Percentiles rank a stretch among this genome's conserved stretches.
Conservation (phyloP, 169 alveolate species). For the Neospora caninum region DNA sequence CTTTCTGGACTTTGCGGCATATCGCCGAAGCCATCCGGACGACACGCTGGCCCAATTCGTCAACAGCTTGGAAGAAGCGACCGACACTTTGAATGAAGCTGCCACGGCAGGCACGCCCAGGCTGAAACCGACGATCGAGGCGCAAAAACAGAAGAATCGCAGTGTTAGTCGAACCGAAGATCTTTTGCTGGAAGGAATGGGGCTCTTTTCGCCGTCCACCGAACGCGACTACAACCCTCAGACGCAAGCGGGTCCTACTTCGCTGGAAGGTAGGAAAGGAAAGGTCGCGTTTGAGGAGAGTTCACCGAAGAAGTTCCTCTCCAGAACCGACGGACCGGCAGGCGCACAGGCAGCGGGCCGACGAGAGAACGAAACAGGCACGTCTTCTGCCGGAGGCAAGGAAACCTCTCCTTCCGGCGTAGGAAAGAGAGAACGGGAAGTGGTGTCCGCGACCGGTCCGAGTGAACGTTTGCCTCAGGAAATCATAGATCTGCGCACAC, state of each 20-base stretch:
- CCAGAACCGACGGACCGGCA: not conserved
- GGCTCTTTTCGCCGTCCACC: not conserved
- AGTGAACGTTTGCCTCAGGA: not conserved
- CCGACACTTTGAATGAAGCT: slow-evolving; percentile 28
- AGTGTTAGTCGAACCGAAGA: not conserved
- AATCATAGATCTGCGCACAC: slow-evolving; percentile 2
- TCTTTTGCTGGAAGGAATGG: slow-evolving; percentile 22
- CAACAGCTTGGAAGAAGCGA: slow-evolving; percentile 26
- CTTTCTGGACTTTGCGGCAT: slow-evolving; percentile 33
- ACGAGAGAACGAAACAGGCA: not conserved
- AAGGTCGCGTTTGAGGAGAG: not conserved
- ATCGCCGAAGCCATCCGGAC: slow-evolving; percentile 2
- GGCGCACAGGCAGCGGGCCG: not conserved
- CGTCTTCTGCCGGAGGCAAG: not conserved
- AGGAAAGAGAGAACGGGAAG: not conserved
- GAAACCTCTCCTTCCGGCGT: not conserved
- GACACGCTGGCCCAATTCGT: slow-evolving; percentile 20
- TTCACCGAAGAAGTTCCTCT: not conserved
- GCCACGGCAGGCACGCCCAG: slow-evolving; percentile 24
- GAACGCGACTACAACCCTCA: not conserved
- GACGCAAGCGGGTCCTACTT: not conserved
- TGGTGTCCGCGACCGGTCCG: not conserved
- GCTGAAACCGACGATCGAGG: not conserved
- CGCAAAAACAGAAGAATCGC: not conserved
- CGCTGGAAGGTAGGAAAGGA: not conserved